Evolutionary conservation across 345 rosid species (phyloP), one percentile per base, ranked within the genome.

Genomic region (Leavenworthia alabamica): DNA sequence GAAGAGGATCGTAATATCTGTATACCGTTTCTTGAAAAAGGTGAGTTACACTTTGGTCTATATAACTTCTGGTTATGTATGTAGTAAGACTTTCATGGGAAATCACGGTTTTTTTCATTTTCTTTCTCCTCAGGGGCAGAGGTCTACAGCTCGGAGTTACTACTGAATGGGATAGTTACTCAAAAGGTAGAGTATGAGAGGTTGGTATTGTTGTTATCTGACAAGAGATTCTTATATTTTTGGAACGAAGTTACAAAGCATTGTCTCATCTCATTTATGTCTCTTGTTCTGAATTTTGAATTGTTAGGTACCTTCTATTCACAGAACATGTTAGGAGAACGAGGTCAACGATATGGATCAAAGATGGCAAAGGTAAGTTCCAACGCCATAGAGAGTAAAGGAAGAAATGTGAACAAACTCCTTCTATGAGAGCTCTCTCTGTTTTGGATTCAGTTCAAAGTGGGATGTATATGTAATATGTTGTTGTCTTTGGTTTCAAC

Each of bases 111-210:
- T 8, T 11, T 22, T 14, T 7, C n/a, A n/a, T 24, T 49, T 49
- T 40, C 19, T n/a, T 29, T 29, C 14, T 40, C 17, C 11, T 15
- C 86, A 89, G 98, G 96, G 40, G 77, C 78, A 11, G 77, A 84
- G 14, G 86, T 89, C 16, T 89, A 89, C 67, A 83, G 95, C 67
- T 85, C 95, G 31, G 96, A 92, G 83, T 78, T 92, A 55, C 70
- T 92, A 17, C 71, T 92, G 62, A 89, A 81, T 68, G 96, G 98
- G 43, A 89, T 92, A 62, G 90, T 92, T 40, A 82, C 84, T 46
- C 95, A 89, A 78, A 86, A 74, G 72, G 79, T 92, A 44, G 96
- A 92, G 60, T 82, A 79, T 55, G 98, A 81, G 74, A 85, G 98
- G 98, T 92, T 19, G n/a, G 82, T 47, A 22, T 28, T 39, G 43